Evolutionary conservation across 352 stramenopile species (phyloP).

Genomic region (Pythium dissimile): DNA sequence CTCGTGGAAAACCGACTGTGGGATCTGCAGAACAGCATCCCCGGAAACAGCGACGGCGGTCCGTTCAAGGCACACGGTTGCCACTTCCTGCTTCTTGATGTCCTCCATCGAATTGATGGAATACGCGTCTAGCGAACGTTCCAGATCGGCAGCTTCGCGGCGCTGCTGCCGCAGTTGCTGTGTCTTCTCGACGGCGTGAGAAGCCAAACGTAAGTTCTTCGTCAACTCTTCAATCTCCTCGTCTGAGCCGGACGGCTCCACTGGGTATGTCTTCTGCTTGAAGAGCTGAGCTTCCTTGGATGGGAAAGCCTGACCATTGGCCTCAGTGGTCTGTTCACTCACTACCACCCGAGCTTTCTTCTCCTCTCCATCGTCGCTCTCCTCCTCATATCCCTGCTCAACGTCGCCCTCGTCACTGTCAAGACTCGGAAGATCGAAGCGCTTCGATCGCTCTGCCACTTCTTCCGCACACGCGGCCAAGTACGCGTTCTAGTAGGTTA

Average conservation of each 20-base stretch:
- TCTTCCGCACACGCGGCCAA: conserved; percentile 64
- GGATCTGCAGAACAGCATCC: conserved; percentile 64
- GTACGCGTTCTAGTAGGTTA: conserved; percentile 59
- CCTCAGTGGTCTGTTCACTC: conserved; percentile 16
- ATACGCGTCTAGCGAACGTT: conserved; percentile 29
- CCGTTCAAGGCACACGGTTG: conserved; percentile 62
- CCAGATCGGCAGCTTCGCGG: conserved; percentile 20
- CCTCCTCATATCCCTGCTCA: conserved; percentile 35
- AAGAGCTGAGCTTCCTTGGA: conserved; percentile 39
- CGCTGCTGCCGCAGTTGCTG: conserved; percentile 47
- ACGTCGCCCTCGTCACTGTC: conserved; percentile 56
- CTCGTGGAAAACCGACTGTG: conserved; percentile 64
- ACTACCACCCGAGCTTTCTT: not conserved
- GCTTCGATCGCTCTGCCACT: conserved; percentile 42
- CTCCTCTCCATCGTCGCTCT: conserved; percentile 13
- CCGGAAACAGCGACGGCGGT: conserved; percentile 70
- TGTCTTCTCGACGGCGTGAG: conserved; percentile 56
- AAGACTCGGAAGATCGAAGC: conserved; percentile 57
- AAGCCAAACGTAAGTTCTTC: conserved; percentile 56
- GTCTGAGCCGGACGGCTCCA: conserved; percentile 37
- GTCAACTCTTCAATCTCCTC: conserved; percentile 53
- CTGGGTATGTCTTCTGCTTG: conserved; percentile 46
- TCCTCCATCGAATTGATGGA: conserved; percentile 71
- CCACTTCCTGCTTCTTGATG: conserved; percentile 51
- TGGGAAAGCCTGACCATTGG: conserved; percentile 3